phyloP scores from a whole-genome alignment of 2,329 filamentous ascomycete species.

The Cladosporium cucumerinum region DNA sequence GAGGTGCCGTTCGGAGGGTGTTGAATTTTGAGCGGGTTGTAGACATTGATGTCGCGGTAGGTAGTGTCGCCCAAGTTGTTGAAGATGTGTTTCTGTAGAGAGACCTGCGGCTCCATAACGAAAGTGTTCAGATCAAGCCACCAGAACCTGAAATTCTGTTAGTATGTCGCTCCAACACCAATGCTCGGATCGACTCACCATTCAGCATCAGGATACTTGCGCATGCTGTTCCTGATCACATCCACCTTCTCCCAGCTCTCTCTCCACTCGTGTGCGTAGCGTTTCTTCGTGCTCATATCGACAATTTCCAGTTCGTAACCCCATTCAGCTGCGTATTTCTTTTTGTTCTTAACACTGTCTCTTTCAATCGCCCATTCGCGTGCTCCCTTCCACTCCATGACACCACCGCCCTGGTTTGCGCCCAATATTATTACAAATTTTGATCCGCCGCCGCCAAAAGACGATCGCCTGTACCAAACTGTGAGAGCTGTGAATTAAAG shows the following conservation, averaged over 20 bases:
- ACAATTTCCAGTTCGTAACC: slow-evolving; percentile 95
- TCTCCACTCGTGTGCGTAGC: slow-evolving; percentile 97
- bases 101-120: slow-evolving; percentile 93
- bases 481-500: slow-evolving; percentile 47
- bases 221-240: slow-evolving; percentile 79
- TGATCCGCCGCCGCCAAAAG: slow-evolving; percentile 74
- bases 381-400: slow-evolving; percentile 98
- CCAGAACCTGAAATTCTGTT: slow-evolving; percentile 71
- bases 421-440: slow-evolving; percentile 93
- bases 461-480: slow-evolving; percentile 65
- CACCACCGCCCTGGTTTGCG: slow-evolving; percentile 90
- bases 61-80: slow-evolving; percentile 68
- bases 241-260: slow-evolving; percentile 99
- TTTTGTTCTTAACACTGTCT: slow-evolving; percentile 94
- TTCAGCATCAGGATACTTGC: slow-evolving; percentile 92
- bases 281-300: slow-evolving; percentile 98
- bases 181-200: slow-evolving; percentile 63
- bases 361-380: slow-evolving; percentile 97
- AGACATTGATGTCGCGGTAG: slow-evolving; percentile 94
- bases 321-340: slow-evolving; percentile 80
- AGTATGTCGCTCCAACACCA: slow-evolving; percentile 7
- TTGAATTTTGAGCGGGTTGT: slow-evolving; percentile 90
- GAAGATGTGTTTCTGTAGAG: slow-evolving; percentile 87
- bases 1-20: slow-evolving; percentile 64
- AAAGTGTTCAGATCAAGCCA: slow-evolving; percentile 98